phyloP scores from a whole-genome alignment of 225 moss, liverwort and hornwort species.

The Takakia lepidozioides region DNA sequence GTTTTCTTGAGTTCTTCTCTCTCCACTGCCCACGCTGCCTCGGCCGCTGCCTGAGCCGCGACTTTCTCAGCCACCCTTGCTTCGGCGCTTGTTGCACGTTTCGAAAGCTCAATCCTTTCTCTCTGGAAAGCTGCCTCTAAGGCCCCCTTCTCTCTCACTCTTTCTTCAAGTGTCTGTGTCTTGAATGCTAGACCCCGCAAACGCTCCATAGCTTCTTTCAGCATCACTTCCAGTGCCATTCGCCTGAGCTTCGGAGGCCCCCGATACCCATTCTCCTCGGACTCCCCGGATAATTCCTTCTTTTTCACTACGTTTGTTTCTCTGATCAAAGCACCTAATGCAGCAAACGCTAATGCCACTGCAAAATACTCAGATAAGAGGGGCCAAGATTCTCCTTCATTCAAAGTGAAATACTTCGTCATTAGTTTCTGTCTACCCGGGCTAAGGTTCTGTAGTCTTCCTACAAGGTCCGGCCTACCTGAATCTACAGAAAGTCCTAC shows the following conservation, averaged over 20 bases:
- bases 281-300: background rate
- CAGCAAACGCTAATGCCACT: constrained; percentile 45
- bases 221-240: constrained; percentile 11
- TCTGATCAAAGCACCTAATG: constrained; percentile 41
- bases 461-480: constrained; percentile 19
- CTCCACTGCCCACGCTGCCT: constrained; percentile 6
- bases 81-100: constrained; percentile 7
- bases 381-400: constrained; percentile 34
- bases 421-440: constrained; percentile 39
- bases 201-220: constrained; percentile 11
- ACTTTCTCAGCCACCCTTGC: background rate
- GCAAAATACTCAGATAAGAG: constrained; percentile 44
- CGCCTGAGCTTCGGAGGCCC: constrained; percentile 2
- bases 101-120: constrained; percentile 6
- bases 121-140: constrained; percentile 5
- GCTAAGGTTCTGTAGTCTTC: constrained; percentile 32
- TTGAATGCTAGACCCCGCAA: constrained; percentile 6
- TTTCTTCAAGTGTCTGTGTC: constrained; percentile 4
- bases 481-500: too few species aligned
- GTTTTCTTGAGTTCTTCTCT: constrained; percentile 7
- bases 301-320: constrained; percentile 17
- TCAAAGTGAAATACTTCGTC: constrained; percentile 44
- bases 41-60: background rate
- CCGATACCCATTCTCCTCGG: background rate
- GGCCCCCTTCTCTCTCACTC: constrained; percentile 1